A percentile compares a stretch with the other conserved stretches of the same genome.
These are phyloP conservation scores for Trichosporon ovoides DNA, from an alignment of 1,284 basidiomycete genomes.

Conservation along the genomic window DNA sequence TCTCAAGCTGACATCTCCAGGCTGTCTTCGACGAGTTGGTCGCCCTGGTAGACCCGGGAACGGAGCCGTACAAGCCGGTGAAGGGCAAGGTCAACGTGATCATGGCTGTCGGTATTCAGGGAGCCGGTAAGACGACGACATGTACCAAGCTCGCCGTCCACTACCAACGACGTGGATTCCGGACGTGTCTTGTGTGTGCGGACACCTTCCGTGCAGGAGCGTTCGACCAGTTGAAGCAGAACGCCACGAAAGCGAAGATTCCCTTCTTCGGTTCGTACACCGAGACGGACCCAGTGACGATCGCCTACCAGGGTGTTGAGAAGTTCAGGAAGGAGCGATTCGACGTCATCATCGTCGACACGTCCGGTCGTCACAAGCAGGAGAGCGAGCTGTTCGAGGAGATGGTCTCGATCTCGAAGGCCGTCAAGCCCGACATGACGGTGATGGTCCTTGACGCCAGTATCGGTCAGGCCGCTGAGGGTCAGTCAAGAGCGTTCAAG, in stretches of 20 bases:
- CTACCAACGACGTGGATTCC: conserved; percentile 95
- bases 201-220: conserved; percentile 99
- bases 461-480: conserved; percentile 91
- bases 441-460: conserved; percentile 76
- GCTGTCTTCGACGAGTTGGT: conserved; percentile 97
- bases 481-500: conserved; percentile 94
- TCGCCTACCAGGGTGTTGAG: conserved; percentile 86
- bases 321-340: conserved; percentile 98
- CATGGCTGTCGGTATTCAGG: conserved; percentile 96
- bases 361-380: conserved; percentile 94
- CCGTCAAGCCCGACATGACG: conserved; percentile 91
- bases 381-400: conserved; percentile 95
- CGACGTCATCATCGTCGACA: conserved; percentile 99
- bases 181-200: conserved; percentile 96
- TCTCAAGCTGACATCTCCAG: conserved; percentile 49
- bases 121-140: conserved; percentile 97
- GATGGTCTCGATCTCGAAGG: conserved; percentile 93
- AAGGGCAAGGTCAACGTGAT: conserved; percentile 93
- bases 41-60: conserved; percentile 85
- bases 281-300: conserved; percentile 94
- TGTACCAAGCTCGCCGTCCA: conserved; percentile 96
- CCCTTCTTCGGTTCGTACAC: conserved; percentile 99
- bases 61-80: conserved; percentile 91
- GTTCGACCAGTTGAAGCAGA: conserved; percentile 90
- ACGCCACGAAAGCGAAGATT: conserved; percentile 95